Percentiles rank a stretch among this genome's conserved stretches.
Conservation (phyloP, 2,329 filamentous ascomycete species). For the Phyllosticta capitalensis region DNA sequence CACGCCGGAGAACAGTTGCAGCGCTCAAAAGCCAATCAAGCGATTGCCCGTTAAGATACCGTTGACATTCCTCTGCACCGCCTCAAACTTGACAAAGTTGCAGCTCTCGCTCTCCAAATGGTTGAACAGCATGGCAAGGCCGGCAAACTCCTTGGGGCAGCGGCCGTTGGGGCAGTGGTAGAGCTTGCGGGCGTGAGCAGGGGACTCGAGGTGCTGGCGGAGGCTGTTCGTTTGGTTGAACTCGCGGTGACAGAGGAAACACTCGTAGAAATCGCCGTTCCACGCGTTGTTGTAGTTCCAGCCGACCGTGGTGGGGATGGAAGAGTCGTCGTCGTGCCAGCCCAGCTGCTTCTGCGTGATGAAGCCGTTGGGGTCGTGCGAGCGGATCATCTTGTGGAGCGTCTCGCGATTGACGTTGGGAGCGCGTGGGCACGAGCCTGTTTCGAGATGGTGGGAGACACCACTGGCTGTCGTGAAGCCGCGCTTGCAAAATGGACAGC, state of each 20-base stretch:
- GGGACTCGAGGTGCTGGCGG: constrained; percentile 47
- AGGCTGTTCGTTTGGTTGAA: constrained; percentile 33
- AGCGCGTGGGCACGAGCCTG: constrained; percentile 41
- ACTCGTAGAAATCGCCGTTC: constrained; percentile 41
- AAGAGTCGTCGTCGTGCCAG: constrained; percentile 29
- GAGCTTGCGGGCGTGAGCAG: constrained; percentile 39
- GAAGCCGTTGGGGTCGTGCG: constrained; percentile 37
- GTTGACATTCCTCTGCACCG: constrained; percentile 26
- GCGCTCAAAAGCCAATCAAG: background rate
- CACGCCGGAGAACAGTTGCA: background rate
- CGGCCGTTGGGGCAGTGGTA: constrained; percentile 39
- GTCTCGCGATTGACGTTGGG: constrained; percentile 37
- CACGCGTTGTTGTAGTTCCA: constrained; percentile 33
- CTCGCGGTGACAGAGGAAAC: constrained; percentile 43
- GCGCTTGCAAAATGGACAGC: constrained; percentile 47
- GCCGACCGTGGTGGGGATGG: constrained; percentile 17
- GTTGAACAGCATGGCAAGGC: constrained; percentile 34
- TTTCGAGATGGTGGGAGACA: constrained; percentile 48
- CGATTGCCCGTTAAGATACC: background rate
- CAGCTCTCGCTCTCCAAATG: constrained; percentile 40
- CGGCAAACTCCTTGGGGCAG: constrained; percentile 26
- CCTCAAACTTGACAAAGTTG: constrained; percentile 31
- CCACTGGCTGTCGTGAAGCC: constrained; percentile 44
- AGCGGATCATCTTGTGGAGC: constrained; percentile 38
- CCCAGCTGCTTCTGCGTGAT: constrained; percentile 46